These are phyloP conservation scores for Talaromyces sp. DNA, from an alignment of 2,329 filamentous ascomycete genomes.

Conservation along the genomic window DNA sequence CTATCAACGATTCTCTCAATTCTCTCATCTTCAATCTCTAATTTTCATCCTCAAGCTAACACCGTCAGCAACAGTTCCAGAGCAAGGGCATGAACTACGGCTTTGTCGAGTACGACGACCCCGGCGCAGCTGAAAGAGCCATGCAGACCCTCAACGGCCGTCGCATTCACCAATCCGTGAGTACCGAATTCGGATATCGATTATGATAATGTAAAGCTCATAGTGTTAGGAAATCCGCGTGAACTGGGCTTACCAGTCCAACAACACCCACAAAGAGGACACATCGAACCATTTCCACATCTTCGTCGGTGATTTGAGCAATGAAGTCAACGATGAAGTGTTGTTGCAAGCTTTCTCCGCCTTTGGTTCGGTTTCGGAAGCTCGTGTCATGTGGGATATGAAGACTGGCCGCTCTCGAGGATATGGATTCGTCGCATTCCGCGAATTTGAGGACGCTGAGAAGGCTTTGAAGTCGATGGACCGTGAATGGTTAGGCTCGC, in stretches of 20 bases:
- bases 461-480: conserved; percentile 98
- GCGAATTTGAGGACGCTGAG: conserved; percentile 88
- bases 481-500: conserved; percentile 96
- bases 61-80: conserved; percentile 48
- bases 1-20: background rate
- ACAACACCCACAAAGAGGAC: conserved; percentile 90
- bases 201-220: conserved; percentile 19
- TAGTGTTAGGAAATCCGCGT: conserved; percentile 82
- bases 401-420: conserved; percentile 97
- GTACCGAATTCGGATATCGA: conserved; percentile 31
- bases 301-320: conserved; percentile 95
- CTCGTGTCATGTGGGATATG: conserved; percentile 99
- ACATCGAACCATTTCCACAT: conserved; percentile 99
- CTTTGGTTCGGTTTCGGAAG: conserved; percentile 93
- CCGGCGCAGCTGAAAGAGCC: conserved; percentile 89
- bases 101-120: conserved; percentile 98
- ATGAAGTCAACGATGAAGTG: conserved; percentile 97
- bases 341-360: conserved; percentile 90
- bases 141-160: conserved; percentile 97
- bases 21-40: background rate
- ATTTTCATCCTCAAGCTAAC: background rate
- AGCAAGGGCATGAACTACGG: conserved; percentile 98
- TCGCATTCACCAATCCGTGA: conserved; percentile 89
- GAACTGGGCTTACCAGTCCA: conserved; percentile 99
- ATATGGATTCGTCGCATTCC: conserved; percentile 97